Evolutionary conservation across 164 flowering plant genomes (phyloP), one percentile per base, ranked within the genome.

Genomic region (Paratinospora sagittata): DNA sequence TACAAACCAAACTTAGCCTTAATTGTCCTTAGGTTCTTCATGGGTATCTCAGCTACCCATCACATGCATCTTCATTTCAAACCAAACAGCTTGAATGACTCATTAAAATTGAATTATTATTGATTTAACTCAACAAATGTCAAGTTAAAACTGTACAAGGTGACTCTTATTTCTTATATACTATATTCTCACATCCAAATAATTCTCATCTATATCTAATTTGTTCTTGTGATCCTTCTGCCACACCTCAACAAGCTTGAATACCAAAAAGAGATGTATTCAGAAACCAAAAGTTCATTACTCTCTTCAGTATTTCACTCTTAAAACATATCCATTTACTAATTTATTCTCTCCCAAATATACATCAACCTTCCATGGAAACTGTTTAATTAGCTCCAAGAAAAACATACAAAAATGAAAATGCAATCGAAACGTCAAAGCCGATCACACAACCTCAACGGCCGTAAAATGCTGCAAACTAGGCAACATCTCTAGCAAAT

Each of bases 401-500:
- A 8, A 27, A 27, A 39, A 66, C 69, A 66, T 14, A 6, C 27
- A 49, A 68, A 33, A 68, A 19, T 30, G 21, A 39, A 1, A n/a
- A n/a, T 11, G 8, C 23, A 55, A 55, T n/a, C n/a, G 49, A 43
- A 69, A 21, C 64, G 26, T 52, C 45, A 34, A 11, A n/a, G 2
- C 8, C 45, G 21, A 21, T 69, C 78, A 83, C 65, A 82, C 77
- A 52, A 85, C 88, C 47, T 43, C 73, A 26, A 87, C 87, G 0
- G 79, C 86, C 14, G 79, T 74, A 45, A 73, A 75, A 61, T 73
- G 86, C 73, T 75, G 88, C 71, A 83, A 55, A 27, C 69, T 68
- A 19, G 84, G 81, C 70, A 83, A 62, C 10, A 63, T 80, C 70
- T 80, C 85, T 21, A 76, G 27, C 81, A 86, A 65, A 58, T 85